Conservation (phyloP, 2,329 filamentous ascomycete species). For the Hypocrella siamensis region DNA sequence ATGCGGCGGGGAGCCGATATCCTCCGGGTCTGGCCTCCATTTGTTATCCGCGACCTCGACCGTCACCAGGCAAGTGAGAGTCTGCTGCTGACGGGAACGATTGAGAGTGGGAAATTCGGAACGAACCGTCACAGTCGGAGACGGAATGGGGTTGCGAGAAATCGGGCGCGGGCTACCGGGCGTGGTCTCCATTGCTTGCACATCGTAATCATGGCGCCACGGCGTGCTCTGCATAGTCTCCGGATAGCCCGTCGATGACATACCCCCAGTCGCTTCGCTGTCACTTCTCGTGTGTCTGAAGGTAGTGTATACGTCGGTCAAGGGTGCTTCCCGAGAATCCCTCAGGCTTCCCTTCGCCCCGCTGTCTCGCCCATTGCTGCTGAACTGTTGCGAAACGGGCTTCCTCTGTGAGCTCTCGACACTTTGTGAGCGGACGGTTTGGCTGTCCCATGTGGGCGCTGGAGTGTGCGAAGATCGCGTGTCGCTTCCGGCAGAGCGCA, state of each 20-base stretch:
- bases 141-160: constrained; percentile 73
- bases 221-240: constrained; percentile 57
- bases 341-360: constrained; percentile 24
- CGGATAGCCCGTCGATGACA: constrained; percentile 66
- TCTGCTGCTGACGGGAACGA: constrained; percentile 85
- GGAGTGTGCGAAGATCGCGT: constrained; percentile 34
- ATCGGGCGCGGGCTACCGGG: constrained; percentile 57
- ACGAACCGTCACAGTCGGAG: constrained; percentile 82
- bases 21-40: constrained; percentile 75
- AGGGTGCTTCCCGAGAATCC: constrained; percentile 31
- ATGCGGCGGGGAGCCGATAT: constrained; percentile 41
- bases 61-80: constrained; percentile 82
- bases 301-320: constrained; percentile 27
- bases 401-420: constrained; percentile 23
- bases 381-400: constrained; percentile 17
- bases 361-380: constrained; percentile 13
- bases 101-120: constrained; percentile 94
- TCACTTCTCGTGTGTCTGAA: constrained; percentile 57
- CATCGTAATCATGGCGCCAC: constrained; percentile 82
- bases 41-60: constrained; percentile 87
- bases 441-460: constrained; percentile 55
- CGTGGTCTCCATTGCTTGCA: constrained; percentile 88
- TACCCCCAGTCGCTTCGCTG: constrained; percentile 58
- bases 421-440: constrained; percentile 38
- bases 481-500: constrained; percentile 62